Conservation (phyloP, 108 stramenopile genomes). For the Discostella stelligeroides region DNA sequence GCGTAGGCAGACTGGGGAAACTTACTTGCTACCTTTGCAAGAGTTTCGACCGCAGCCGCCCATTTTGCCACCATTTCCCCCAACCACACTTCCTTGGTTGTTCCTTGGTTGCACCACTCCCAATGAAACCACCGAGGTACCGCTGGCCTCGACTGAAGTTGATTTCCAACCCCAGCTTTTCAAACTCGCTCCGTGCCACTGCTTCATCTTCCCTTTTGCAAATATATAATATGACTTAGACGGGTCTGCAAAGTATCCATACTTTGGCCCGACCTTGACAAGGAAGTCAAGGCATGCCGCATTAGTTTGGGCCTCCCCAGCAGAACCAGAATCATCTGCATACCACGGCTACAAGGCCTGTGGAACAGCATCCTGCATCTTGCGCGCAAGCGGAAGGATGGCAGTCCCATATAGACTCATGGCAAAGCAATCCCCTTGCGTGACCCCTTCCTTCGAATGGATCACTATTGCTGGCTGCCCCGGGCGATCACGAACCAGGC, state of each 20-base stretch:
- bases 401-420: neutral
- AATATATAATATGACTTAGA: neutral
- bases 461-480: constrained; percentile 1
- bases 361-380: neutral
- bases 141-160: constrained; percentile 10
- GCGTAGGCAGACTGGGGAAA: constrained; percentile 37
- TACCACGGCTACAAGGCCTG: neutral
- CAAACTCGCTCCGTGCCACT: neutral
- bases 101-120: no score
- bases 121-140: constrained; percentile 36
- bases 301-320: no score
- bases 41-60: constrained; percentile 4
- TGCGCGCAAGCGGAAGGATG: neutral
- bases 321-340: no score
- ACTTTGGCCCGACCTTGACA: neutral
- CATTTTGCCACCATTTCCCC: constrained; percentile 8
- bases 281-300: constrained; percentile 1
- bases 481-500: neutral
- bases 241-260: neutral
- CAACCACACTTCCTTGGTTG: constrained; percentile 21
- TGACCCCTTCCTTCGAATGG: neutral
- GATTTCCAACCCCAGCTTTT: constrained; percentile 1
- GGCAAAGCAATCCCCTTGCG: no score
- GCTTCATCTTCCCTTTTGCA: constrained; percentile 5
- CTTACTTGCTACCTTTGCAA: constrained; percentile 13